Base-by-base conservation (phyloP, 2,329 filamentous ascomycete species). In the Fusarium nematophilum region DNA sequence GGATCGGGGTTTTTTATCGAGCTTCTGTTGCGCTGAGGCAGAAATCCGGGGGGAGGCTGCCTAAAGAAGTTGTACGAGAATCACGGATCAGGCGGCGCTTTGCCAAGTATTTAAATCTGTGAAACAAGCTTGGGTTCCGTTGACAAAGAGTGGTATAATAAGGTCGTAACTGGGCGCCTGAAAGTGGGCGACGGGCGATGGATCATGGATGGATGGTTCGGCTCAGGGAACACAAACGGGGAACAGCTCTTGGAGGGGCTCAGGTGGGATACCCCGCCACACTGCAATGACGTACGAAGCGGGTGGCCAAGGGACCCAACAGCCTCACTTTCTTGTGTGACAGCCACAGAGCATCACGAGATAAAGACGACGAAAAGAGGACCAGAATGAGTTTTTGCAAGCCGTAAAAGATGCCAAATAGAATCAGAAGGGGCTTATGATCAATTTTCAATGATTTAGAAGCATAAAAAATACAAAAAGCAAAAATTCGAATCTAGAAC, bases 401-500 rank as follows among this genome's bases (percentile, higher is more conserved):
- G 4, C 5, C 4, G 27, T 6, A 21, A n/a, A 46, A 53, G 53
- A 53, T 17, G 3, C 1, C 9, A 54, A 50, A 55, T 43, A 3
- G 3, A 39, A 3, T 6, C 21, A 9, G 3, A 26, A 0, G 1
- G 6, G 11, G 10, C 3, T 13, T 1, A 4, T 3, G 18, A 14
- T 14, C 4, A 1, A 13, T 3, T 21, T 21, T 21, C 21, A 4
- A 14, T 17, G 9, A 13, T 25, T 13, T 13, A 26, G 27, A 26
- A 13, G 7, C 6, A 17, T 9, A n/a, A 21, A 27, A 37, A 33
- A 17, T 1, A 11, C 44, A 67, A 73, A 75, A 74, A 65, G 33
- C 51, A 70, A 70, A 69, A 72, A 75, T 70, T 80, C 75, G 78
- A 80, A 80, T 70, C 73, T 70, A 70, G 68, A 56, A 50, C 55